A percentile compares a stretch with the other conserved stretches of the same genome.
These are phyloP conservation scores for Smittium mucronatum DNA, from an alignment of 371 early-diverging fungal species.

Conservation along the genomic window DNA sequence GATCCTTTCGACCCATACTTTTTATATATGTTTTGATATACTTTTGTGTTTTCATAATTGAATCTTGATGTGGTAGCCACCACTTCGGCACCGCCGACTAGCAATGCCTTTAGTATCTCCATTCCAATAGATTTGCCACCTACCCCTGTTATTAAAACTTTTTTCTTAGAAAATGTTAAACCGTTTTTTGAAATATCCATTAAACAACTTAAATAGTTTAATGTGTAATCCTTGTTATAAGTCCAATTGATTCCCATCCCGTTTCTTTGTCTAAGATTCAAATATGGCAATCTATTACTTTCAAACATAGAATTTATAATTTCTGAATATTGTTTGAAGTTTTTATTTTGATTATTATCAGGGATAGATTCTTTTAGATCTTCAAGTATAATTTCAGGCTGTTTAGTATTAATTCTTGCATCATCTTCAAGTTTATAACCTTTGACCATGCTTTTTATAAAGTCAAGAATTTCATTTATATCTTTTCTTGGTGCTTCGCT, in stretches of 20 bases:
- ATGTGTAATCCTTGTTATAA: conserved; percentile 42
- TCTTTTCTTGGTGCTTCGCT: conserved; percentile 52
- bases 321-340: conserved; percentile 17
- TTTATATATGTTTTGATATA: conserved; percentile 81
- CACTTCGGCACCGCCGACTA: conserved; percentile 84
- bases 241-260: conserved; percentile 14
- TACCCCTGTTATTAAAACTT: conserved; percentile 81
- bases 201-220: conserved; percentile 55
- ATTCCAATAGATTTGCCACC: conserved; percentile 88
- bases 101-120: conserved; percentile 72
- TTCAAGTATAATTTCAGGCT: neutral
- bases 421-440: neutral
- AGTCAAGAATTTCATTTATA: neutral
- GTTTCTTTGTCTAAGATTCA: conserved; percentile 56
- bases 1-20: conserved; percentile 77
- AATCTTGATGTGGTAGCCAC: conserved; percentile 88
- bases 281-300: conserved; percentile 53
- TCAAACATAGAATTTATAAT: conserved; percentile 46
- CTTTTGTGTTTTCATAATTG: conserved; percentile 64
- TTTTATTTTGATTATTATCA: conserved; percentile 22
- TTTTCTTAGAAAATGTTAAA: conserved; percentile 66
- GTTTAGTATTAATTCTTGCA: neutral
- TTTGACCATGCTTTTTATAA: neutral
- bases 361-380: neutral
- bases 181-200: conserved; percentile 64